These are phyloP conservation scores for Pseudogymnoascus sp. DNA, from an alignment of 2,329 filamentous ascomycete species.

Conservation along the genomic window DNA sequence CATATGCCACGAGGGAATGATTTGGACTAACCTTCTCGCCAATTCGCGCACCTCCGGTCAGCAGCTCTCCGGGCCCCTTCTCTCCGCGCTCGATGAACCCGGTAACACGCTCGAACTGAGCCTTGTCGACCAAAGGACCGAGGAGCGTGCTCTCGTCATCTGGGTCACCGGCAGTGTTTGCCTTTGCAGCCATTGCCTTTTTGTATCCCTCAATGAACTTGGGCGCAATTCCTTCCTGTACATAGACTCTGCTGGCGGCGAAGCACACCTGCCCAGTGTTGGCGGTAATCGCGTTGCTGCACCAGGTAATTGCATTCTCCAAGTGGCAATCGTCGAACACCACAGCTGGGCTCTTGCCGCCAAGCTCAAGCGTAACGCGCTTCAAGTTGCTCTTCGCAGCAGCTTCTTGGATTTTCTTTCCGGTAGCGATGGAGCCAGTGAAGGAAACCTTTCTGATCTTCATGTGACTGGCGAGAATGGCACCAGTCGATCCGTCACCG, in stretches of 20 bases:
- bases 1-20: background rate
- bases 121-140: constrained; percentile 49
- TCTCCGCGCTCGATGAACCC: constrained; percentile 52
- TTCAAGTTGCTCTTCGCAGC: constrained; percentile 35
- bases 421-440: constrained; percentile 32
- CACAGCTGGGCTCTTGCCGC: constrained; percentile 36
- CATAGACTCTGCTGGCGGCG: constrained; percentile 63
- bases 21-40: constrained; percentile 38
- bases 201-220: constrained; percentile 52
- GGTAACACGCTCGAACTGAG: constrained; percentile 61
- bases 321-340: constrained; percentile 37
- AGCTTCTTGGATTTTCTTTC: constrained; percentile 33
- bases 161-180: constrained; percentile 52
- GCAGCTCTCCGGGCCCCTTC: constrained; percentile 50
- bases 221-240: constrained; percentile 50
- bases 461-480: constrained; percentile 24
- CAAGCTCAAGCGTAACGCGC: constrained; percentile 35
- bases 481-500: constrained; percentile 34
- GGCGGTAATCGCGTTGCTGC: constrained; percentile 46
- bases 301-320: constrained; percentile 35
- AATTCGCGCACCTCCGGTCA: constrained; percentile 53
- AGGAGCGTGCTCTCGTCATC: constrained; percentile 50
- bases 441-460: constrained; percentile 29
- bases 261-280: constrained; percentile 71
- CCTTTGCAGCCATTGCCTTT: constrained; percentile 47